Conservation (phyloP, 2,329 filamentous ascomycete genomes). For the Bretziella fagacearum region DNA sequence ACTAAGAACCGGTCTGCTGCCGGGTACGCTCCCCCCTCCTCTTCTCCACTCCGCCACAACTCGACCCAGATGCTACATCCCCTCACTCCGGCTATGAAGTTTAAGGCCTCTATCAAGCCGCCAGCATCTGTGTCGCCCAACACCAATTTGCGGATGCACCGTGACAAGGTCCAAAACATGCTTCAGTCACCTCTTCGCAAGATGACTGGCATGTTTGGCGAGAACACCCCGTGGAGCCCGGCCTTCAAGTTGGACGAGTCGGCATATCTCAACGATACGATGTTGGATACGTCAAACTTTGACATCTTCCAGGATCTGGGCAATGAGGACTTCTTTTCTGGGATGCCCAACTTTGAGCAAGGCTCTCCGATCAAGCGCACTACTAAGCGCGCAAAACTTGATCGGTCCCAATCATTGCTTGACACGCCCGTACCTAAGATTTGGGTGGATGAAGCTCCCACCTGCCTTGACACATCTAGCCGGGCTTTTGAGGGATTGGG, state of each 20-base stretch:
- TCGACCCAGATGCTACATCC: slow-evolving; percentile 49
- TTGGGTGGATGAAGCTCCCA: slow-evolving; percentile 13
- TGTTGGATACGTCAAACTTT: slow-evolving; percentile 30
- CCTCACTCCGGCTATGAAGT: slow-evolving; percentile 68
- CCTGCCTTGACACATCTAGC: slow-evolving; percentile 11
- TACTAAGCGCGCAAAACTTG: slow-evolving; percentile 40
- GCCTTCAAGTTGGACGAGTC: slow-evolving; percentile 43
- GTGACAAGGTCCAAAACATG: slow-evolving; percentile 64
- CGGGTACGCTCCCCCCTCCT: slow-evolving; percentile 36
- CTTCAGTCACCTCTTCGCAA: slow-evolving; percentile 55
- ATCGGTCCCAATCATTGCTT: slow-evolving; percentile 39
- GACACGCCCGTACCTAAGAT: slow-evolving; percentile 11
- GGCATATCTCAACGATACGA: slow-evolving; percentile 29
- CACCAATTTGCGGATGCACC: slow-evolving; percentile 78
- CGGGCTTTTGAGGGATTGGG: slow-evolving; percentile 23
- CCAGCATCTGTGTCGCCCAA: slow-evolving; percentile 78
- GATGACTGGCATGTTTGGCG: slow-evolving; percentile 27
- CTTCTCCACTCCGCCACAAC: slow-evolving; percentile 49
- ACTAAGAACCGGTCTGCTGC: slow-evolving; percentile 46
- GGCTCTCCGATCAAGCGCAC: slow-evolving; percentile 53
- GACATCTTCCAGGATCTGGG: slow-evolving; percentile 39
- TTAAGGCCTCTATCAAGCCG: slow-evolving; percentile 42
- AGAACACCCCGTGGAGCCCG: slow-evolving; percentile 45
- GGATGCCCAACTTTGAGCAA: slow-evolving; percentile 27
- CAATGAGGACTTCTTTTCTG: slow-evolving; percentile 22